phyloP scores from a whole-genome alignment of 169 alveolate genomes.

The Plasmodium billcollinsi region DNA sequence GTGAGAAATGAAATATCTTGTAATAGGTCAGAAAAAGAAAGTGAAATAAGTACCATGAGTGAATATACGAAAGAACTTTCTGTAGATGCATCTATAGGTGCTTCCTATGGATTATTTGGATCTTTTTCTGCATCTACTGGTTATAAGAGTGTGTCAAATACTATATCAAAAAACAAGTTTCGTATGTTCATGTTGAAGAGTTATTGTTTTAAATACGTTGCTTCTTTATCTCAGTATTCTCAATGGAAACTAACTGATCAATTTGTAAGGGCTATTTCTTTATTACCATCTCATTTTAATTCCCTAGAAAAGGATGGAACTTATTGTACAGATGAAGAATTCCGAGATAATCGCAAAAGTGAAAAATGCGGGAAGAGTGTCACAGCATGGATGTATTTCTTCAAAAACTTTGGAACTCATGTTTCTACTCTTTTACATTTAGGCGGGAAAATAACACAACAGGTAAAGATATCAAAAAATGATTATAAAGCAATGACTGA shows the following conservation, averaged over 20 bases:
- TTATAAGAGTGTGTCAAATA: constrained; percentile 83
- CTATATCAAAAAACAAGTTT: constrained; percentile 78
- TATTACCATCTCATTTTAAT: constrained; percentile 83
- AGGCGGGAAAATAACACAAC: constrained; percentile 90
- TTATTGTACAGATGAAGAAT: constrained; percentile 81
- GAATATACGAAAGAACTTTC: constrained; percentile 87
- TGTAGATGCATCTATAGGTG: constrained; percentile 86
- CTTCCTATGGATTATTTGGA: constrained; percentile 79
- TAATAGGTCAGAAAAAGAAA: constrained; percentile 84
- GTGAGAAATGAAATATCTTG: constrained; percentile 88
- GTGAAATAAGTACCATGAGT: constrained; percentile 69
- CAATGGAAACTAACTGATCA: constrained; percentile 80
- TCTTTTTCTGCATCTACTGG: constrained; percentile 89
- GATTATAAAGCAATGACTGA: constrained; percentile 82
- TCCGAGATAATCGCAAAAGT: constrained; percentile 71
- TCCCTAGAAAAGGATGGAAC: constrained; percentile 66
- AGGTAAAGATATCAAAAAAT: constrained; percentile 83
- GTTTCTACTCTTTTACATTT: constrained; percentile 86
- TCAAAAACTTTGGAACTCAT: constrained; percentile 89
- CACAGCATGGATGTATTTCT: constrained; percentile 86
- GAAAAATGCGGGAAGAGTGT: constrained; percentile 82
- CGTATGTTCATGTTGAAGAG: constrained; percentile 85
- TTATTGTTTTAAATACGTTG: constrained; percentile 88
- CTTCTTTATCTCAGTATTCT: constrained; percentile 83
- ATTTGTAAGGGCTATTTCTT: constrained; percentile 81